These are phyloP conservation scores for Populus tomentosa DNA, from an alignment of 441 rosid genomes.

Conservation along the genomic window DNA sequence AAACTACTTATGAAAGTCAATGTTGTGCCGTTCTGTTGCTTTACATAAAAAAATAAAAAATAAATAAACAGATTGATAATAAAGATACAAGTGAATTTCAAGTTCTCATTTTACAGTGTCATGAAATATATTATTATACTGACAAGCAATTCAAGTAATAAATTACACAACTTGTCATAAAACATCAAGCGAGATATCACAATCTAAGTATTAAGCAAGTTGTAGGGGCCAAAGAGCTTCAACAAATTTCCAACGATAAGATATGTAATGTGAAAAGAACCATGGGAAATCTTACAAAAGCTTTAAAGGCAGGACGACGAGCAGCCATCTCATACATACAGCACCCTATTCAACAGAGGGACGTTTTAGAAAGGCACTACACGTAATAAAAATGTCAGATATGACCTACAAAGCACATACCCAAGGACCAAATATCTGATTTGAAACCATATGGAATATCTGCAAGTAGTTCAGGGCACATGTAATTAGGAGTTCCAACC, in stretches of 20 bases:
- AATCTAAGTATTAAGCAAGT: neutral
- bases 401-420: conserved; percentile 32
- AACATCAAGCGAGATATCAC: neutral
- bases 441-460: conserved; percentile 97
- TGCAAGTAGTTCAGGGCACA: conserved; percentile 96
- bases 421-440: conserved; percentile 96
- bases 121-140: neutral
- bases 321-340: conserved; percentile 99
- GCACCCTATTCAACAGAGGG: conserved; percentile 64
- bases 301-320: conserved; percentile 93
- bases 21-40: neutral
- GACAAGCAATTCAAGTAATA: neutral
- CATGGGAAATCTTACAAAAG: conserved; percentile 63
- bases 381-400: neutral
- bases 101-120: neutral
- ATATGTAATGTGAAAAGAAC: neutral
- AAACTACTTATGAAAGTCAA: neutral
- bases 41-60: neutral
- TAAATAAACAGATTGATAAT: neutral
- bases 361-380: conserved; percentile 20
- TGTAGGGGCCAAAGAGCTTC: neutral
- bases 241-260: neutral
- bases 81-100: neutral
- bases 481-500: conserved; percentile 98
- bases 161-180: neutral